A percentile compares a stretch with the other conserved stretches of the same genome.
Evolutionary conservation across 1,284 basidiomycete species (phyloP).

Genomic region (Papiliotrema flavescens): DNA sequence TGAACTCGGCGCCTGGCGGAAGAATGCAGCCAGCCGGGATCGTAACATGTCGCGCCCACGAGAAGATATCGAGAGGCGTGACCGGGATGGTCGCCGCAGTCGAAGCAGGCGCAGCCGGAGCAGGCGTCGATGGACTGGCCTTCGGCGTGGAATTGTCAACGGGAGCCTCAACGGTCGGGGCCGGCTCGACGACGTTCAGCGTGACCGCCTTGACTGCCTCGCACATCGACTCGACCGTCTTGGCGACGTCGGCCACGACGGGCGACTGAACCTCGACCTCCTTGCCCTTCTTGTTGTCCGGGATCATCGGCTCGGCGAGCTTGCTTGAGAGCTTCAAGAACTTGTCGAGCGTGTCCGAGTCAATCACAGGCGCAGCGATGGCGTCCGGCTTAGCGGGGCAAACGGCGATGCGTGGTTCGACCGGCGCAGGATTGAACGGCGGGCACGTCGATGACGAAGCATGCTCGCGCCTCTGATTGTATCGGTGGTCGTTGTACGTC

Average conservation of each 20-base stretch:
- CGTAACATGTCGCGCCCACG: conserved; percentile 41
- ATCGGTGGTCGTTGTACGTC: not conserved
- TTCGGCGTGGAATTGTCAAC: not conserved
- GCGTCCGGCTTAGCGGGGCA: not conserved
- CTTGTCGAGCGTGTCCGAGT: conserved; percentile 9
- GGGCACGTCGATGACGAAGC: conserved; percentile 2
- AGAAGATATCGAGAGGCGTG: conserved; percentile 38
- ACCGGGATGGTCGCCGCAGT: too few species aligned
- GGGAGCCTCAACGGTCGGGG: not conserved
- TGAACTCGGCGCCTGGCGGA: conserved; percentile 42
- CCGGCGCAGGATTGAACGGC: too few species aligned
- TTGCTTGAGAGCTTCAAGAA: too few species aligned
- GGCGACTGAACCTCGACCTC: conserved; percentile 5
- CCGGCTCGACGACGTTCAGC: not conserved
- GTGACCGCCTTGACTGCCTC: not conserved
- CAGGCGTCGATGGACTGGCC: too few species aligned
- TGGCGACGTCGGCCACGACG: not conserved
- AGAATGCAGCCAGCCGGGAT: conserved; percentile 35
- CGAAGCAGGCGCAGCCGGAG: too few species aligned
- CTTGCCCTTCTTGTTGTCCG: conserved; percentile 13
- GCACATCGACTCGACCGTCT: not conserved
- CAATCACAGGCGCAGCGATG: conserved; percentile 8
- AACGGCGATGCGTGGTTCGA: too few species aligned
- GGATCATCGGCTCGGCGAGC: conserved; percentile 16
- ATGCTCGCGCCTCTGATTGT: conserved; percentile 4